Evolutionary conservation across 1,284 basidiomycete genomes (phyloP), one percentile per base, ranked within the genome.

Genomic region (Gymnopus androsaceus): DNA sequence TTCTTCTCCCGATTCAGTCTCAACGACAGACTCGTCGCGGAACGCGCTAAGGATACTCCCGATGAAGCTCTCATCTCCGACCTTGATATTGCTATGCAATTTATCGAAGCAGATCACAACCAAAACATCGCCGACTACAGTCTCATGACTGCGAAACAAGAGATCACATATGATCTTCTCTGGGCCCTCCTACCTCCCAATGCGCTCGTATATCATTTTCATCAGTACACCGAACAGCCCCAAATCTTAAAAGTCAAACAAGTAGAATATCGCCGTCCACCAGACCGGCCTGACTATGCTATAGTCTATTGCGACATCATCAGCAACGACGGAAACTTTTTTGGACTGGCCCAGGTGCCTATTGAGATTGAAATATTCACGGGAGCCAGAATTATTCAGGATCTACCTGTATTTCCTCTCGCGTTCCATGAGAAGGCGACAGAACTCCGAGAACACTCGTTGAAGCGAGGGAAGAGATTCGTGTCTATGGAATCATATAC

Each of bases 151-250:
- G n/a, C 55, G 1, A 54, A 63, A 31, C 36, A 58, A 3, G 51
- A 62, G 30, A 67, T 69, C 28, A 62, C 66, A 2, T 70, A 56
- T 54, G 61, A 66, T 14, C 61, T 67, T 17, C 63, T 72, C 3
- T 69, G 68, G 68, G 61, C 62, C 3, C 50, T 71, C 3, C 65
- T 69, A 58, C 51, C 41, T 4, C 67, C 68, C 9, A 69, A 68
- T 51, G 52, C 57, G 1, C 56, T 63, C n/a, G 59, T 67, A 5
- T 67, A 65, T 55, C 49, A 56, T 21, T 63, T 46, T n/a, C 63
- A 68, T 52, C 19, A 46, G 1, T 36, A 45, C 38, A 67, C 64
- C 3, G 67, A 68, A 25, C 67, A 72, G 50, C 41, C 44, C 17
- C 57, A 58, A 25, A 38, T 68, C 3, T 52, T 67, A 5, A 42